Percentiles rank a stretch among this genome's conserved stretches.
Conservation (phyloP, 768 basidiomycete species). For the Omphalotus guepiniiformis region DNA sequence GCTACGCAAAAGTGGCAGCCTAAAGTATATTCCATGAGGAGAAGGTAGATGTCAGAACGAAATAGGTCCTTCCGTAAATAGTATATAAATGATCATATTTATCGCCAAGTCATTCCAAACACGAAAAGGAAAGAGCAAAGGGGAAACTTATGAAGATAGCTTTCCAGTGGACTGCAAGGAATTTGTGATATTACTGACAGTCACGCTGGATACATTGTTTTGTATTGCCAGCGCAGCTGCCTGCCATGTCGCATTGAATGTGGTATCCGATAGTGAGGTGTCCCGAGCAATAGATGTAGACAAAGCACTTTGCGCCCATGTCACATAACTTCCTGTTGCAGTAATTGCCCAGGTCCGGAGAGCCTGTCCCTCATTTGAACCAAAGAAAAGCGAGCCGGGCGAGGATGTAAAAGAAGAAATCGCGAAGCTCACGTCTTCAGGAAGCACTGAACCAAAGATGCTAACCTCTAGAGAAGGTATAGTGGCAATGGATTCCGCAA, state of each 20-base stretch:
- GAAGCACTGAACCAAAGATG: constrained; percentile 52
- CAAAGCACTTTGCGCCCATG: constrained; percentile 51
- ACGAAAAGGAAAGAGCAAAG: neutral
- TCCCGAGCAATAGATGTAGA: constrained; percentile 51
- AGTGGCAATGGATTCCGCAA: constrained; percentile 36
- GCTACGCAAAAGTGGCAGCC: too few relatives aligned
- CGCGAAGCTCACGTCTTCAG: constrained; percentile 43
- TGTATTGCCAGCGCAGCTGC: constrained; percentile 35
- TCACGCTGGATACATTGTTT: constrained; percentile 24
- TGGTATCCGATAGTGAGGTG: constrained; percentile 34
- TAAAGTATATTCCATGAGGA: too few relatives aligned
- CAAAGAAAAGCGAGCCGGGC: constrained; percentile 54
- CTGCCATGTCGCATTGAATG: constrained; percentile 48
- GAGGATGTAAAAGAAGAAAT: constrained; percentile 49
- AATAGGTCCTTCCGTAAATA: too few relatives aligned
- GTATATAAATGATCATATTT: too few relatives aligned
- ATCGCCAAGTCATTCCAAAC: too few relatives aligned
- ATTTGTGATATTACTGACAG: constrained; percentile 41
- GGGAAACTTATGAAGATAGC: constrained; percentile 23
- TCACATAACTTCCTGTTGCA: constrained; percentile 30
- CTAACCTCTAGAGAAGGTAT: constrained; percentile 59
- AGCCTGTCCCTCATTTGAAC: constrained; percentile 42
- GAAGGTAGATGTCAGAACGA: too few relatives aligned
- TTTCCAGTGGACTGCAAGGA: constrained; percentile 29
- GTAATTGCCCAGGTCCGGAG: constrained; percentile 54